phyloP scores from a whole-genome alignment of 2,329 filamentous ascomycete species.

The Exophiala phaeomuriformis region DNA sequence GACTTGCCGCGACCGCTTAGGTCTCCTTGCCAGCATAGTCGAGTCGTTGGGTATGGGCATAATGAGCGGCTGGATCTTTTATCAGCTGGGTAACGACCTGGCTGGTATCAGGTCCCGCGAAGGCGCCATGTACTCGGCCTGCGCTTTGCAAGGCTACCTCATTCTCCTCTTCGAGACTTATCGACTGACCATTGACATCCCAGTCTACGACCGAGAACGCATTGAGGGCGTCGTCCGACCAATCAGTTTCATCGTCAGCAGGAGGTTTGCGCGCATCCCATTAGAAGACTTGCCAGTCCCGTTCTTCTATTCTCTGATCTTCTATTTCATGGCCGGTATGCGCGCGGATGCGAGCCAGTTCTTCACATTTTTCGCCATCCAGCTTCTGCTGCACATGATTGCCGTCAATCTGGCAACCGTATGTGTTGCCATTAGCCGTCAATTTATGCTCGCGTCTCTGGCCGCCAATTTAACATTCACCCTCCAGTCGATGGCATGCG shows the following conservation, averaged over 20 bases:
- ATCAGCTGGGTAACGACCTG: conserved; percentile 56
- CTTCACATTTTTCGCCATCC: conserved; percentile 63
- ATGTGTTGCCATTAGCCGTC: conserved; percentile 57
- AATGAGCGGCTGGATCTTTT: conserved; percentile 67
- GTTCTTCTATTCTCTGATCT: conserved; percentile 61
- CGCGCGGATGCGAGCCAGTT: conserved; percentile 57
- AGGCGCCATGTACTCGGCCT: conserved; percentile 64
- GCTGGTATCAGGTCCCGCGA: conserved; percentile 66
- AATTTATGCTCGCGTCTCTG: conserved; percentile 63
- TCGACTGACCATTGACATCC: conserved; percentile 65
- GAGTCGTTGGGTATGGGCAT: conserved; percentile 65
- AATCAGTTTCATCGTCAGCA: conserved; percentile 61
- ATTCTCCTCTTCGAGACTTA: conserved; percentile 71
- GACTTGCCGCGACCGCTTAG: conserved; percentile 69
- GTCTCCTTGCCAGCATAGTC: conserved; percentile 61
- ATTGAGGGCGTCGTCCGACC: conserved; percentile 66
- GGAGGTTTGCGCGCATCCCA: conserved; percentile 59
- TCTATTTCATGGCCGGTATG: conserved; percentile 73
- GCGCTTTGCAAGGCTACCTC: conserved; percentile 67
- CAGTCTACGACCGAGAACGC: conserved; percentile 66
- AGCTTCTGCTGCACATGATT: conserved; percentile 64
- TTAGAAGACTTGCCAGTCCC: conserved; percentile 69
- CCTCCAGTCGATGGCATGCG: conserved; percentile 65
- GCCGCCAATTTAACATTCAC: conserved; percentile 68
- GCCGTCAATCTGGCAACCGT: conserved; percentile 64